Conservation (phyloP, 139 green algal genomes). For the Chlorella ohadii region DNA sequence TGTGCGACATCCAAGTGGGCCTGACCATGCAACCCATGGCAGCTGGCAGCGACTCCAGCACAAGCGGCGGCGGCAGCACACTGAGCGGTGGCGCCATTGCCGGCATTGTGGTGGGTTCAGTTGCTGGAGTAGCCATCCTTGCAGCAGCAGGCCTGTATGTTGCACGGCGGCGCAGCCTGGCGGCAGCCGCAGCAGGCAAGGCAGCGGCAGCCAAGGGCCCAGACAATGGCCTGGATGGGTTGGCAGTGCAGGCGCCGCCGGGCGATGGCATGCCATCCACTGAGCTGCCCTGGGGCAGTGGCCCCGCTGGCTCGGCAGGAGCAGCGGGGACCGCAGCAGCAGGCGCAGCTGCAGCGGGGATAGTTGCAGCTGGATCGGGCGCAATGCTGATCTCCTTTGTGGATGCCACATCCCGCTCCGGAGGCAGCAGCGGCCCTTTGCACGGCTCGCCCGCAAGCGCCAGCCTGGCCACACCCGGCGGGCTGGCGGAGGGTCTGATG, state of each 20-base stretch:
- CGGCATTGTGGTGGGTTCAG: background rate
- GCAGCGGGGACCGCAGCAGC: background rate
- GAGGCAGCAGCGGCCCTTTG: background rate
- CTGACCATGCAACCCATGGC: background rate
- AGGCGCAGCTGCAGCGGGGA: background rate
- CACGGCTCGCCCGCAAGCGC: background rate
- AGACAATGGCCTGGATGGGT: background rate
- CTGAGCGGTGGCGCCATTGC: slow-evolving; percentile 13
- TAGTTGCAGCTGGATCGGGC: background rate
- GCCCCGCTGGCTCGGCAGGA: background rate
- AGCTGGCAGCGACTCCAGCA: no score
- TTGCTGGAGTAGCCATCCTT: background rate
- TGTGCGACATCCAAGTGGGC: slow-evolving; percentile 13
- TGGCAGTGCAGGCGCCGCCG: background rate
- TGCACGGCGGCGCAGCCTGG: background rate
- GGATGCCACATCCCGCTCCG: background rate
- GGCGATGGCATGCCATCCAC: background rate
- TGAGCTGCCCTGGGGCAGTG: background rate
- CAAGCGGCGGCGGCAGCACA: background rate
- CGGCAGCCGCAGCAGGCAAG: background rate
- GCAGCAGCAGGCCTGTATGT: no score
- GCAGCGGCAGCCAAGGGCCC: background rate
- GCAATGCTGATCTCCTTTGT: background rate
- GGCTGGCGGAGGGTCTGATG: no score
- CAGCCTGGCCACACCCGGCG: background rate